Percentiles rank a stretch among this genome's conserved stretches.
Evolutionary conservation across 148 eudicot species (phyloP).

Genomic region (Rhododendron molle): DNA sequence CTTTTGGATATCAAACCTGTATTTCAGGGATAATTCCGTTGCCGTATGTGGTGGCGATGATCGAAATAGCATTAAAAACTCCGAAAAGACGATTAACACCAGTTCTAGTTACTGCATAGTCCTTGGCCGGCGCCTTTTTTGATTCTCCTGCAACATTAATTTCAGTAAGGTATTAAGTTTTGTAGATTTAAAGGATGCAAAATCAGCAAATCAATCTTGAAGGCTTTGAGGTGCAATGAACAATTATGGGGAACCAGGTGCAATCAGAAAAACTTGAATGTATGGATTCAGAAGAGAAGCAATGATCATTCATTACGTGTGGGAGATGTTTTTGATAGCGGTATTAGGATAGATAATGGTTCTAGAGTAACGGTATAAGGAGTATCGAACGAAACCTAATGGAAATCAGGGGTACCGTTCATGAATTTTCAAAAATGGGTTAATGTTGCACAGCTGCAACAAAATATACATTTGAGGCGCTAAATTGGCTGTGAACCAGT

Average conservation of each 20-base stretch:
- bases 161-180: not conserved
- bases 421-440: no score
- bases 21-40: slow-evolving; percentile 80
- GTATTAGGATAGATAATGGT: no score
- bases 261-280: no score
- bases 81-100: slow-evolving; percentile 48
- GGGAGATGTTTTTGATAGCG: no score
- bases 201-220: not conserved
- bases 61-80: slow-evolving; percentile 53
- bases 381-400: not conserved
- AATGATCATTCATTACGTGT: no score
- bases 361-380: not conserved
- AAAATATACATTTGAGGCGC: no score
- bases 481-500: no score
- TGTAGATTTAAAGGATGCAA: not conserved
- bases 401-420: no score
- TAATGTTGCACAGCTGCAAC: no score
- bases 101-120: slow-evolving; percentile 35
- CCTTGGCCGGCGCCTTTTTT: slow-evolving; percentile 40
- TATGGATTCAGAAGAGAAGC: no score
- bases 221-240: not conserved
- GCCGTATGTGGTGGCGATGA: slow-evolving; percentile 64
- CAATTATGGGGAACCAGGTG: not conserved
- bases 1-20: slow-evolving; percentile 32
- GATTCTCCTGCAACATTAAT: slow-evolving; percentile 37